Evolutionary conservation across 805 yeast species (phyloP), one percentile per base, ranked within the genome.

Genomic region (Candida bentonensis): DNA sequence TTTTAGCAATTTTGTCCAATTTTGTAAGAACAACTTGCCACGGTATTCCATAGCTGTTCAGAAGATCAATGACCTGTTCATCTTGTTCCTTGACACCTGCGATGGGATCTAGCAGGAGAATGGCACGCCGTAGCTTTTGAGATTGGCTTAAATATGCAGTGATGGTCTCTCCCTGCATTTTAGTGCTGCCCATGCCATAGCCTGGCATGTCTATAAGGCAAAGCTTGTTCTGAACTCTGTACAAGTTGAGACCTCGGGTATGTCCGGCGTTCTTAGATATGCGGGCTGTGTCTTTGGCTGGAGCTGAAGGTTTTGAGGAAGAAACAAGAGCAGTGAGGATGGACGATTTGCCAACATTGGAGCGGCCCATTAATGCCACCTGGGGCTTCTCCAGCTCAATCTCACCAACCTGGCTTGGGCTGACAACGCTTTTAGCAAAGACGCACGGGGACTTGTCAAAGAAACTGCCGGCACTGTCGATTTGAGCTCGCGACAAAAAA

Each of bases 201-300:
- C 97, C 97, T 0, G 97, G 97, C 21, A 86, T 73, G 57, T 88
- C 97, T 2, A 86, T 74, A 2, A 88, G 53, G 48, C 85, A 66
- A 39, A 88, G 65, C 45, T 70, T 65, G 42, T 74, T 73, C 2
- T 82, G 82, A 11, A 82, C 61, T 46, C 77, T 81, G 62, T 71
- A 87, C 50, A 84, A 78, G 55, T 82, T 83, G 55, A 87, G 62
- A 3, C 89, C 65, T 46, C 67, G 67, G 0, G 79, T 74, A 72
- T 1, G 4, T 82, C 84, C 20, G 79, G 77, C 48, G 66, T 63
- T 46, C 62, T 43, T 56, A 45, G 44, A 54, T 44, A 43, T 53
- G 34, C 23, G 71, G 5, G 87, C 49, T 23, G 34, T 22, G 22
- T 46, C 47, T 42, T 48, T 48, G 41, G 49, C 44, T 20, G 50